These are phyloP conservation scores for Diaporthe citri DNA, from an alignment of 2,329 filamentous ascomycete genomes.

Conservation along the genomic window DNA sequence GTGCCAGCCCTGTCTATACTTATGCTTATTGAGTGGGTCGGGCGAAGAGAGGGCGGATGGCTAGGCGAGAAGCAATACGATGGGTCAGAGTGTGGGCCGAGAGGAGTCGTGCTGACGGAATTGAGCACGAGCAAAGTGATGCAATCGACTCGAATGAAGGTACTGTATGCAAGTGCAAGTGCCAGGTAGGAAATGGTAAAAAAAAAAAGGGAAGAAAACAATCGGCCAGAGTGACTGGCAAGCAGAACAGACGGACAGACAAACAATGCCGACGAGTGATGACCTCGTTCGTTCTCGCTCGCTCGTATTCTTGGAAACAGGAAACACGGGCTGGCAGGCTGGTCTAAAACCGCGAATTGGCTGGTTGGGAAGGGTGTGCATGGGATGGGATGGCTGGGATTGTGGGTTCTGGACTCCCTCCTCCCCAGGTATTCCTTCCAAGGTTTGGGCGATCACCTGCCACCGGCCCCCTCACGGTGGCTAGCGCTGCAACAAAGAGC, in stretches of 20 bases:
- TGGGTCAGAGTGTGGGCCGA: constrained; percentile 18
- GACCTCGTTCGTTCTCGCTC: constrained; percentile 17
- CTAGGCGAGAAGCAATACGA: constrained; percentile 21
- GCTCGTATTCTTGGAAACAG: constrained; percentile 31
- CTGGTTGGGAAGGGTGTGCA: neutral
- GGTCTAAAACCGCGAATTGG: neutral
- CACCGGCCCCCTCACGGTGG: neutral
- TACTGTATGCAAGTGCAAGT: neutral
- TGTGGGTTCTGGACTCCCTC: constrained; percentile 19
- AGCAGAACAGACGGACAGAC: neutral
- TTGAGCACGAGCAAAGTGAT: neutral
- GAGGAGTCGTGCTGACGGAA: neutral
- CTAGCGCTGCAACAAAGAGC: constrained; percentile 23
- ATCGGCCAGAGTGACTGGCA: neutral
- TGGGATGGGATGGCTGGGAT: constrained; percentile 13
- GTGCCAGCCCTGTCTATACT: constrained; percentile 30
- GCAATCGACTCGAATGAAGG: neutral
- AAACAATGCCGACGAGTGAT: neutral
- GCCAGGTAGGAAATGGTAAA: neutral
- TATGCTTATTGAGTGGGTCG: constrained; percentile 36
- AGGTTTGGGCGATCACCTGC: constrained; percentile 10
- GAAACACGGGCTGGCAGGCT: constrained; percentile 4
- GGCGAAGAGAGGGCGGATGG: neutral
- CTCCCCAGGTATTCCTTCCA: neutral
- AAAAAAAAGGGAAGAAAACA: neutral